Conservation (phyloP, 208 protist genomes). For the Leishmania guyanensis region DNA sequence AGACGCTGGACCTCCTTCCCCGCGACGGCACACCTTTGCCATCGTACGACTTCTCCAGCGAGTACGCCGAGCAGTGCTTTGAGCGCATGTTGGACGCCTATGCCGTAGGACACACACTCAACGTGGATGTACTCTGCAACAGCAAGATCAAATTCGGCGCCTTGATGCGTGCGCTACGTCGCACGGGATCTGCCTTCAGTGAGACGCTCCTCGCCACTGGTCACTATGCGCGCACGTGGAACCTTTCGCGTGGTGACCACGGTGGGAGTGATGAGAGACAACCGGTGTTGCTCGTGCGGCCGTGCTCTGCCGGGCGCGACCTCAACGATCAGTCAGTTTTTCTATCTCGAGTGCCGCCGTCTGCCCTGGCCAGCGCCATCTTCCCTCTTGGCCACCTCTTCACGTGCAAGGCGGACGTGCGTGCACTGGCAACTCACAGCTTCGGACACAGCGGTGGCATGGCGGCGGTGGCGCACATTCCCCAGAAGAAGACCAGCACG, state of each 20-base stretch:
- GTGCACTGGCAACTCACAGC: conserved; percentile 36
- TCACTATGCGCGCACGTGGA: conserved; percentile 74
- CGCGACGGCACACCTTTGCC: conserved; percentile 18
- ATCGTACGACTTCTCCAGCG: conserved; percentile 46
- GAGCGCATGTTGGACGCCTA: conserved; percentile 75
- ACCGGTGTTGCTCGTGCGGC: conserved; percentile 46
- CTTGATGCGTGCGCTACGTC: conserved; percentile 31
- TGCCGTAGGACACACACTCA: conserved; percentile 62
- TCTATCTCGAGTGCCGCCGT: conserved; percentile 49
- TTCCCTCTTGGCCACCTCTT: conserved; percentile 84
- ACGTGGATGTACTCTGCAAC: conserved; percentile 88
- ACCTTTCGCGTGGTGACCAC: background rate
- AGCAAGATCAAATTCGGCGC: conserved; percentile 73
- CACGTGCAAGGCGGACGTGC: conserved; percentile 63
- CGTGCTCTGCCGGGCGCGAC: conserved; percentile 56
- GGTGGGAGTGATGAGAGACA: background rate
- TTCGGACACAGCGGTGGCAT: conserved; percentile 4
- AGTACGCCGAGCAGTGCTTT: conserved; percentile 70
- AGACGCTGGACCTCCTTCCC: conserved; percentile 37
- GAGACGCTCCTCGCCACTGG: conserved; percentile 65
- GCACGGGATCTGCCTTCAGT: background rate
- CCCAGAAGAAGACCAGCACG: conserved; percentile 74
- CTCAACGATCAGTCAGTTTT: conserved; percentile 84
- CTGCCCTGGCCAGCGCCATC: conserved; percentile 35
- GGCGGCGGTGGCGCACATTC: conserved; percentile 19